A percentile compares a stretch with the other conserved stretches of the same genome.
phyloP scores from a whole-genome alignment of 2,329 filamentous ascomycete genomes.

The Onygenales sp. region DNA sequence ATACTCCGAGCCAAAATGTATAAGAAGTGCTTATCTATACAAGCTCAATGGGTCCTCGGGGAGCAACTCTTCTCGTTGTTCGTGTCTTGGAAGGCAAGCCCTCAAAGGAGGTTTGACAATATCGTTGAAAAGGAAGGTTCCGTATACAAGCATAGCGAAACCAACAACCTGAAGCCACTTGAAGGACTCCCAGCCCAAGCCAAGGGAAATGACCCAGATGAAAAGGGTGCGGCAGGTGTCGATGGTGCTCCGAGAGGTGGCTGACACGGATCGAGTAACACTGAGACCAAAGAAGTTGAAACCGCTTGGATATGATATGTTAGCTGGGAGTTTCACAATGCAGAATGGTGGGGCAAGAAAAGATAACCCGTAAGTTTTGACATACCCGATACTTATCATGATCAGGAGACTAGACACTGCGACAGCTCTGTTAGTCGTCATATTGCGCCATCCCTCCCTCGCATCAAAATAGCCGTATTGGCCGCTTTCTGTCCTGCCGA shows the following conservation, averaged over 20 bases:
- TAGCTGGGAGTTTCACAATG: neutral
- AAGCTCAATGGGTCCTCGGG: conserved; percentile 83
- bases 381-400: conserved; percentile 95
- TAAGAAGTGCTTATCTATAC: conserved; percentile 17
- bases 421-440: conserved; percentile 62
- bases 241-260: conserved; percentile 89
- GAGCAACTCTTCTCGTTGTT: conserved; percentile 43
- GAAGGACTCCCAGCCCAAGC: conserved; percentile 92
- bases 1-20: neutral
- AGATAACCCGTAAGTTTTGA: conserved; percentile 11
- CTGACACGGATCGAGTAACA: conserved; percentile 80
- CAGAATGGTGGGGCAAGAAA: conserved; percentile 5
- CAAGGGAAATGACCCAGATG: conserved; percentile 93
- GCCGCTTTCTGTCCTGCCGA: conserved; percentile 67
- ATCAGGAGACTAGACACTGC: conserved; percentile 74
- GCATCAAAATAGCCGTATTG: conserved; percentile 83
- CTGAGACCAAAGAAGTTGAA: conserved; percentile 99
- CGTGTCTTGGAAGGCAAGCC: conserved; percentile 48
- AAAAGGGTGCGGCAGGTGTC: conserved; percentile 96
- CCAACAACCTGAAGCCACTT: conserved; percentile 92
- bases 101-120: conserved; percentile 74
- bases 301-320: conserved; percentile 45
- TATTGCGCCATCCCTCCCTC: conserved; percentile 71
- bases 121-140: conserved; percentile 94
- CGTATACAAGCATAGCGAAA: conserved; percentile 85